Evolutionary conservation across 768 basidiomycete genomes (phyloP), one percentile per base, ranked within the genome.

Genomic region (Leucogyrophana mollusca): DNA sequence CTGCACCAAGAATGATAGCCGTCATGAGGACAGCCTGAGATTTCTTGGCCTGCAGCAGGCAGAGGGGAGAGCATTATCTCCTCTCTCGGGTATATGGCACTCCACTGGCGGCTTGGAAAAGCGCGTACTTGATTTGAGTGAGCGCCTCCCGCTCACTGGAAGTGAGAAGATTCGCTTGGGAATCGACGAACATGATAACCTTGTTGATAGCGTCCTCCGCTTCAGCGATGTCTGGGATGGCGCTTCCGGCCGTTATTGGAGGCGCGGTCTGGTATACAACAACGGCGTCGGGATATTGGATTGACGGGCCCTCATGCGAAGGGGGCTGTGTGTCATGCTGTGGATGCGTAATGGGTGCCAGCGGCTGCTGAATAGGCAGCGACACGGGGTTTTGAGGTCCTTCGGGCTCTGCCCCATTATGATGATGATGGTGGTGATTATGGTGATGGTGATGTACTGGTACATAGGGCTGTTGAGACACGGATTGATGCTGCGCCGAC

Each of bases 181-280:
- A 62, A 58, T 83, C 77, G 50, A 83, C 59, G 50, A 74, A 85
- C 10, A 64, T 35, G 51, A 84, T 70, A 46, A 85, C 67, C 51
- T 67, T 77, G 58, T 78, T 73, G 43, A 84, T 61, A 20, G 80
- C 75, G 9, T 73, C 72, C 40, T 83, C 77, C 2, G 76, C 82
- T 40, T 81, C 76, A 1, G 62, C 56, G n/a, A 73, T 56, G 40
- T 73, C 69, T 16, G 77, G 73, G 22, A 65, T 55, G 17, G 55
- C 56, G 40, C 47, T 59, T 36, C 60, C 66, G 39, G 65, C 57
- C 46, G 66, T 63, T 23, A 60, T 66, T 16, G 62, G 55, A 27
- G 67, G 61, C 0, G 55, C 56, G 4, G 64, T 37, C 41, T 68
- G 64, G 54, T 67, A 73, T 41, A 69, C 61, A 22, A 60, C 56